Conservation (phyloP, 129 eudicot genomes). For the Kitagawia praeruptora region DNA sequence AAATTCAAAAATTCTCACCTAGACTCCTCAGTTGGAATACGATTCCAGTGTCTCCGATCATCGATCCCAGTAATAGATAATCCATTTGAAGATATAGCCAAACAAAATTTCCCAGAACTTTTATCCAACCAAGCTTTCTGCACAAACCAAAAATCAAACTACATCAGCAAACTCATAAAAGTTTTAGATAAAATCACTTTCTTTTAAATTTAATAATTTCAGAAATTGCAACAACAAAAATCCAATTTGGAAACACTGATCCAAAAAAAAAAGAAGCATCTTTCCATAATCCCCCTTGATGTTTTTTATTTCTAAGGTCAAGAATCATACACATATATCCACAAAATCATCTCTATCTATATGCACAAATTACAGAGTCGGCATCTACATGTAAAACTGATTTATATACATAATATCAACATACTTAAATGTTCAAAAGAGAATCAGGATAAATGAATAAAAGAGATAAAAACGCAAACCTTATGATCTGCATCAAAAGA, state of each 20-base stretch:
- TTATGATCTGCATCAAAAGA: constrained; percentile 67
- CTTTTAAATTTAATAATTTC: not conserved
- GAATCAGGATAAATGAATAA: not conserved
- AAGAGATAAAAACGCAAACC: constrained; percentile 26
- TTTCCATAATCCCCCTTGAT: not conserved
- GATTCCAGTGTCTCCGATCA: constrained; percentile 89
- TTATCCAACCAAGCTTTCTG: constrained; percentile 94
- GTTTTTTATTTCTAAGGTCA: not conserved
- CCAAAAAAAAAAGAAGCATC: not conserved
- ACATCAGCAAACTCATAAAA: not conserved
- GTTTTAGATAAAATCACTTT: not conserved
- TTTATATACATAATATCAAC: no score
- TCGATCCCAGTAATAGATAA: constrained; percentile 71
- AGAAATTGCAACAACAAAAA: no score
- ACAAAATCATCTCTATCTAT: no score
- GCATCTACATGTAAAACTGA: no score
- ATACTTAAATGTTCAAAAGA: no score
- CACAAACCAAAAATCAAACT: not conserved
- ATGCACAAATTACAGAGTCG: no score
- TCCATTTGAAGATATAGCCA: constrained; percentile 59
- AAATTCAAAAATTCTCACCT: constrained; percentile 35
- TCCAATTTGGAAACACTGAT: not conserved
- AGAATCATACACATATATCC: not conserved
- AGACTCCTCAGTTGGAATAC: constrained; percentile 85
- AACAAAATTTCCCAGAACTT: constrained; percentile 67